Evolutionary conservation across 2,329 filamentous ascomycete species (phyloP).

Genomic region (Scytalidium sp.): DNA sequence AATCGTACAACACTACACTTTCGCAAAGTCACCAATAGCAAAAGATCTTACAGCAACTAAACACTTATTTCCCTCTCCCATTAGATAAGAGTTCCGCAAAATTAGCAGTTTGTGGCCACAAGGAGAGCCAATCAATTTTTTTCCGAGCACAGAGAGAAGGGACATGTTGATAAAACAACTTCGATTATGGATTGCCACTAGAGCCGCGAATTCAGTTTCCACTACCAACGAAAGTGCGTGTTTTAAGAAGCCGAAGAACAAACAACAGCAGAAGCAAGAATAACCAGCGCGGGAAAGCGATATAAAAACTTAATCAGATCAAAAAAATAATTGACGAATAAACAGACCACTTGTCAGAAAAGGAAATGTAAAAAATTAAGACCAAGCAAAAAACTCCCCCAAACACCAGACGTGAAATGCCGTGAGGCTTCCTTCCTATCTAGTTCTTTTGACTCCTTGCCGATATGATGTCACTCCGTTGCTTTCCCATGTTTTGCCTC

Average conservation of each 20-base stretch:
- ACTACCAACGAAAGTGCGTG: neutral
- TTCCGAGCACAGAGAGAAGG: neutral
- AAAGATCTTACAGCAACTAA: too few relatives aligned
- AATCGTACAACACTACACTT: too few relatives aligned
- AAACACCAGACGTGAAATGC: constrained; percentile 18
- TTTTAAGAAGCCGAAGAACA: neutral
- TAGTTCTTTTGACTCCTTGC: constrained; percentile 21
- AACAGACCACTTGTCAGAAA: neutral
- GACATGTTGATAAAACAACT: neutral
- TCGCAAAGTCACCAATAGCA: too few relatives aligned
- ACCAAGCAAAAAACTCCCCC: constrained; percentile 13
- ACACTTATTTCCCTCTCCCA: too few relatives aligned
- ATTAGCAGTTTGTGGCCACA: too few relatives aligned
- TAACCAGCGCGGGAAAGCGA: constrained; percentile 1
- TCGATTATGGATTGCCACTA: neutral
- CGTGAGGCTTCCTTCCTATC: constrained; percentile 21
- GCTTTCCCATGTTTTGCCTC: constrained; percentile 5
- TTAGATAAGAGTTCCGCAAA: too few relatives aligned
- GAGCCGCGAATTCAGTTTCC: neutral
- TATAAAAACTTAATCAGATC: neutral
- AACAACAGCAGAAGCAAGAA: neutral
- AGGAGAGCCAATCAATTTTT: too few relatives aligned
- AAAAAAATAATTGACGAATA: neutral
- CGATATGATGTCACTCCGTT: neutral
- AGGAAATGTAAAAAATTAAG: neutral